A percentile compares a stretch with the other conserved stretches of the same genome.
Evolutionary conservation across 306 rosid species (phyloP).

Genomic region (Cyclanthera cordifolia): DNA sequence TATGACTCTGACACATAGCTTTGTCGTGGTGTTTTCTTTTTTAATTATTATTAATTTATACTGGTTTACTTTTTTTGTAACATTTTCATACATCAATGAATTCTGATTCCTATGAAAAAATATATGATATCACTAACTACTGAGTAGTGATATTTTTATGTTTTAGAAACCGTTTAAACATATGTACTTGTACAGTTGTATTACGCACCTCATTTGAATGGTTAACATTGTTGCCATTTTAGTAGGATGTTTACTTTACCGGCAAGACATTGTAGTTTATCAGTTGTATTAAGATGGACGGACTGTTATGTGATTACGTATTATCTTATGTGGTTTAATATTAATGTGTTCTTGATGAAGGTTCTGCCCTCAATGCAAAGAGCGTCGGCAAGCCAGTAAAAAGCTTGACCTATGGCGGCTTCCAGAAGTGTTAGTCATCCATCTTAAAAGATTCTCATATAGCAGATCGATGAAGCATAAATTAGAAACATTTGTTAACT

Average conservation of each 20-base stretch:
- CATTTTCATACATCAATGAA: too few relatives aligned
- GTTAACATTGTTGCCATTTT: background rate
- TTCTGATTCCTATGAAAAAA: background rate
- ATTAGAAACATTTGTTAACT: slow-evolving; percentile 84
- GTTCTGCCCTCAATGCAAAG: slow-evolving; percentile 88
- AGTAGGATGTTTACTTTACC: background rate
- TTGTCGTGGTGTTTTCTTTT: too few relatives aligned
- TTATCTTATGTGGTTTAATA: background rate
- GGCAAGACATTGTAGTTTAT: background rate
- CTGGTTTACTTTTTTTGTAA: too few relatives aligned
- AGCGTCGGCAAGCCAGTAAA: slow-evolving; percentile 92
- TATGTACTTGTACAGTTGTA: background rate
- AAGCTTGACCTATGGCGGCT: slow-evolving; percentile 98
- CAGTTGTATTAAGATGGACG: background rate
- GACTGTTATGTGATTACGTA: background rate
- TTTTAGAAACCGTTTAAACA: background rate
- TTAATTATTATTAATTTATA: too few relatives aligned
- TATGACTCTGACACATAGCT: too few relatives aligned
- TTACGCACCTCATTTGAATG: background rate
- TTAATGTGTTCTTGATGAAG: slow-evolving; percentile 32
- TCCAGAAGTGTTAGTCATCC: slow-evolving; percentile 92
- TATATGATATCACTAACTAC: background rate
- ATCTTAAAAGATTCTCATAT: slow-evolving; percentile 90
- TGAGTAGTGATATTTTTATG: background rate
- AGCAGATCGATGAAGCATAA: slow-evolving; percentile 98